Percentiles rank a stretch among this genome's conserved stretches.
phyloP scores from a whole-genome alignment of 2,329 filamentous ascomycete genomes.

The Lasiodiplodia citricola region DNA sequence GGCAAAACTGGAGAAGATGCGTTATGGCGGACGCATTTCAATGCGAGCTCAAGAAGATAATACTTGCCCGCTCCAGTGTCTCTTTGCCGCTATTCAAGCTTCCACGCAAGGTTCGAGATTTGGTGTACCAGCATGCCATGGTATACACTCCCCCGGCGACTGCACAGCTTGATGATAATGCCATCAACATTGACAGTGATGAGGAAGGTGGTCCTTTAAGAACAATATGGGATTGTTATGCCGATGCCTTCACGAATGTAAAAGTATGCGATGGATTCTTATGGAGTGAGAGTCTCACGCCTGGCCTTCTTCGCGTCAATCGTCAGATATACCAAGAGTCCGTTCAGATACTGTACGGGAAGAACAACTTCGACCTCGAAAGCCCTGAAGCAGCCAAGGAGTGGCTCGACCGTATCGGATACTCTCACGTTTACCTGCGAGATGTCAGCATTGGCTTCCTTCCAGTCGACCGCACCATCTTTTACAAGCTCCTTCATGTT shows the following conservation, averaged over 20 bases:
- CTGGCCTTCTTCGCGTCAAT: neutral
- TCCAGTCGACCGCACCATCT: neutral
- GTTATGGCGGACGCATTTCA: neutral
- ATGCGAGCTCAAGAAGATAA: neutral
- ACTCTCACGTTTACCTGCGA: neutral
- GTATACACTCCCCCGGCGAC: neutral
- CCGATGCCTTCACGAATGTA: too few relatives aligned
- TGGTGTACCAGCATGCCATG: neutral
- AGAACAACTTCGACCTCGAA: neutral
- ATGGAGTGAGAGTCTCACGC: neutral
- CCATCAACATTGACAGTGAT: neutral
- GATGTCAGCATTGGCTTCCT: neutral
- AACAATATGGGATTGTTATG: too few relatives aligned
- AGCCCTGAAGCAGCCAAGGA: accelerated
- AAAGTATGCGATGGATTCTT: neutral
- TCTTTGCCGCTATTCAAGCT: neutral
- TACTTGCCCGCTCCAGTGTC: neutral
- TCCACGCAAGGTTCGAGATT: neutral
- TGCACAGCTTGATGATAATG: neutral
- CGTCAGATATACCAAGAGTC: neutral
- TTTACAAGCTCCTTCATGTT: neutral
- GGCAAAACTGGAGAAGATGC: neutral
- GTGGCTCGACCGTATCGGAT: neutral
- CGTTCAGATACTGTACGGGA: neutral
- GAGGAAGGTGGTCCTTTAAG: too few relatives aligned